These are phyloP conservation scores for Microsporum canis DNA, from an alignment of 2,329 filamentous ascomycete species.

Conservation along the genomic window DNA sequence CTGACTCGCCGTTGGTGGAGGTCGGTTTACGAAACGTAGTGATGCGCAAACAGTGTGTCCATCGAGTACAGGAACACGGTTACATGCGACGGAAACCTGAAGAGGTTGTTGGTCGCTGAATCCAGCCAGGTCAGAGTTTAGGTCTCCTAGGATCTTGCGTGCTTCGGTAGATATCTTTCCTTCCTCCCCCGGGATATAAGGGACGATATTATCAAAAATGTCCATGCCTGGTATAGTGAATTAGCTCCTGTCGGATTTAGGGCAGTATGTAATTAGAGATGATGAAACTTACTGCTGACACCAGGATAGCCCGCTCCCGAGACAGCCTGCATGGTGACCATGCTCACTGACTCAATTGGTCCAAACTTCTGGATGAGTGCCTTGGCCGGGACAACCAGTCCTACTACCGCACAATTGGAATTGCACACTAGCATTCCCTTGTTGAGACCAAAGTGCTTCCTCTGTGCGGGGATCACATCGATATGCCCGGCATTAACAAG, in stretches of 20 bases:
- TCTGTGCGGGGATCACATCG: slow-evolving; percentile 79
- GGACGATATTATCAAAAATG: slow-evolving; percentile 90
- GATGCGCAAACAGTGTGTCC: slow-evolving; percentile 94
- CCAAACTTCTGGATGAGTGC: slow-evolving; percentile 81
- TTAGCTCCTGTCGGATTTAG: slow-evolving; percentile 25
- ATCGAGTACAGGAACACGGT: slow-evolving; percentile 86
- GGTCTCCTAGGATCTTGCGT: slow-evolving; percentile 75
- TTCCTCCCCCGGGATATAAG: slow-evolving; percentile 86
- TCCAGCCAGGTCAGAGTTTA: slow-evolving; percentile 60
- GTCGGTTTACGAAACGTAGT: slow-evolving; percentile 64
- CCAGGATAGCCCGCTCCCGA: slow-evolving; percentile 64
- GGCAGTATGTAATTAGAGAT: neutral
- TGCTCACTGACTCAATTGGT: slow-evolving; percentile 60
- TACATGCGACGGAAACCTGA: slow-evolving; percentile 76
- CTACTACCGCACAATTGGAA: slow-evolving; percentile 95
- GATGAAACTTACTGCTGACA: slow-evolving; percentile 37
- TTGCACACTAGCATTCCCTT: slow-evolving; percentile 95
- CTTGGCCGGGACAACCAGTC: slow-evolving; percentile 86
- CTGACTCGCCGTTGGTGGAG: slow-evolving; percentile 60
- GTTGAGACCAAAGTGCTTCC: slow-evolving; percentile 56
- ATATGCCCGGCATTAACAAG: slow-evolving; percentile 88
- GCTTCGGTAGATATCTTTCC: slow-evolving; percentile 94
- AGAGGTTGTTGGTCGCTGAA: slow-evolving; percentile 66
- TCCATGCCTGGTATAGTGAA: slow-evolving; percentile 71
- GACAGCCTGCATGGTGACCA: slow-evolving; percentile 91